Base-by-base conservation (phyloP, 2,329 filamentous ascomycete species). In the Didymella exigua region DNA sequence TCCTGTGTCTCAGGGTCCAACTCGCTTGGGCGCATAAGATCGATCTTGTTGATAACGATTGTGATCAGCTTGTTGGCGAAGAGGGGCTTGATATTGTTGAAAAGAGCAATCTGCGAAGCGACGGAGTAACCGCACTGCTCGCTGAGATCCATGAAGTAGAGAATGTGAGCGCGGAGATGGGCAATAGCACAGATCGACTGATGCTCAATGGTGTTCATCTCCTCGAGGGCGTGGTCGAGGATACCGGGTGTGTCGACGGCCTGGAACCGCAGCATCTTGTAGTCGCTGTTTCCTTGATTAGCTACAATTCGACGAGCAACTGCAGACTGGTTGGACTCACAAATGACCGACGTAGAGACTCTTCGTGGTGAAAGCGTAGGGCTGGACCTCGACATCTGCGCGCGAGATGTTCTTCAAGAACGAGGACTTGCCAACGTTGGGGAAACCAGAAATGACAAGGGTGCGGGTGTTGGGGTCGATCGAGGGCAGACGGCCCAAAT, bases 151-250 rank as follows among this genome's bases (percentile, higher is more conserved):
- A 98, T 96, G 74, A 98, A 98, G 78, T 98, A 98, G 56, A 98
- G 82, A 62, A 99, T 96, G 52, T 93, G 93, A 36, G 93, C 96
- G 68, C 93, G 86, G 73, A 99, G 82, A 81, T 99, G 96, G 46
- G 95, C 95, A 79, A 99, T 96, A 10, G 96, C 95, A 16, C 93
- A 98, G 66, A 99, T 97, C 59, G 90, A 90, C 82, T 98, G 95
- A 91, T 98, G 98, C 79, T 99, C 95, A 73, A 99, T 99, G 3
- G 95, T 98, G 80, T 97, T 74, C 95, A 98, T 99, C 80, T 98
- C 95, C 78, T 98, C 95, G 8, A 99, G 86, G 30, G 93, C 93
- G 75, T 99, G 95, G 69, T 99, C 95, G 58, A 99, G 81, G 65
- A 99, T 96, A 82, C 95, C 95, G n/a, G 93, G 93, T 10, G 95